These are phyloP conservation scores for Cylindricascospora bacillispora DNA, from an alignment of 1,139 yeast genomes.

Conservation along the genomic window DNA sequence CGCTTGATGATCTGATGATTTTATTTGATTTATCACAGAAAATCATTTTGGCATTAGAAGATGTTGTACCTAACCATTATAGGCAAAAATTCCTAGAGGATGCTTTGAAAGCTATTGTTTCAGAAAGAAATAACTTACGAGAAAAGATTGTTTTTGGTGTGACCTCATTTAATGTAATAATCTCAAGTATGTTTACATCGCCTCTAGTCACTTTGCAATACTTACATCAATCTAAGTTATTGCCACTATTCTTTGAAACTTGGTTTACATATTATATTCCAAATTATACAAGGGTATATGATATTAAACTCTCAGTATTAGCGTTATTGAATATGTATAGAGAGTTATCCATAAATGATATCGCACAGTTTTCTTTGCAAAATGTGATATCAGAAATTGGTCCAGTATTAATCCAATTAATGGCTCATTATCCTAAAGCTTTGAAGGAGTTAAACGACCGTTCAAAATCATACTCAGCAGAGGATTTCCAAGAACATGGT, in stretches of 20 bases:
- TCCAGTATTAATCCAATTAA: conserved; percentile 34
- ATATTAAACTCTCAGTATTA: conserved; percentile 60
- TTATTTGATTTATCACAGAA: conserved; percentile 26
- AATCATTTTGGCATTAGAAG: conserved; percentile 24
- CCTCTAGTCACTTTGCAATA: conserved; percentile 40
- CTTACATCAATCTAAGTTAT: conserved; percentile 36
- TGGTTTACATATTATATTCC: conserved; percentile 54
- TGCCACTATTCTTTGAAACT: conserved; percentile 41
- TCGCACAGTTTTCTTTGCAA: conserved; percentile 21
- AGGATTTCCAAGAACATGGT: conserved; percentile 24
- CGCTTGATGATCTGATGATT: conserved; percentile 22
- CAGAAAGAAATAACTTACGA: conserved; percentile 18
- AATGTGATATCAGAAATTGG: conserved; percentile 30
- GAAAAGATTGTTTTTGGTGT: conserved; percentile 38
- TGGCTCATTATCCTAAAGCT: conserved; percentile 59
- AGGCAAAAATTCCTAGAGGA: conserved; percentile 18
- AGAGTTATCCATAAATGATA: conserved; percentile 20
- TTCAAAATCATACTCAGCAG: conserved; percentile 37
- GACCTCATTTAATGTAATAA: conserved; percentile 49
- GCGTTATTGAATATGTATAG: conserved; percentile 47
- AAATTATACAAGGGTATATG: conserved; percentile 60
- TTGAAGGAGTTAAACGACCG: conserved; percentile 50
- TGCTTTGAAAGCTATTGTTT: conserved; percentile 20
- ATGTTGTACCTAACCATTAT: conserved; percentile 17
- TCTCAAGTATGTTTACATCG: conserved; percentile 54